Evolutionary conservation across 2,329 filamentous ascomycete species (phyloP), one percentile per base, ranked within the genome.

Genomic region (Paecilomyces sp.): DNA sequence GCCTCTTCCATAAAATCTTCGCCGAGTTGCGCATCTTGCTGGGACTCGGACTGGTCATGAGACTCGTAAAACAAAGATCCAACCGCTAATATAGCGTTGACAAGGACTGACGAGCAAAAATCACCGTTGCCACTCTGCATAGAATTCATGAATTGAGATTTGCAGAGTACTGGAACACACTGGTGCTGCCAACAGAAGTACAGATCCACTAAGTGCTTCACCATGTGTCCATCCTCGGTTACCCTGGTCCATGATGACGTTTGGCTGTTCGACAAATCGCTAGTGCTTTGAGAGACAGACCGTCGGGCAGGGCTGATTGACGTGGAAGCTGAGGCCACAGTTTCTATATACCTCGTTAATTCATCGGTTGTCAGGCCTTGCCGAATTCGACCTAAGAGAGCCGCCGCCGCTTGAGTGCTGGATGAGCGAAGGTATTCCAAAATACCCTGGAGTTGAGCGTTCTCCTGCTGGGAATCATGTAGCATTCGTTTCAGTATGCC

Each of bases 111-210:
- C 18, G 50, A 53, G 33, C 55, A 34, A 15, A 47, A 41, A 11
- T 28, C 30, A 24, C 9, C 36, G 30, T 56, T 34, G 3, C 34
- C 55, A 4, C 4, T 22, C 18, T 25, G 18, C 55, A 36, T 25
- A 24, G 11, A 15, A 11, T 56, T 22, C 6, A 47, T 11, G 28
- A 41, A 36, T 13, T 18, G 30, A 25, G 31, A 3, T 22, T 24
- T 36, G 18, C 30, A 56, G 30, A 56, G 34, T 31, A 56, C 36
- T 8, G 55, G 55, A 36, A 24, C 30, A 22, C 36, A 41, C 8
- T 36, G 55, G 22, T 56, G 33, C 22, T 56, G 55, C 55, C 55
- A 56, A 12, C 34, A 31, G 28, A 56, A 56, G 24, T 36, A 56
- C 13, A 56, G 18, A 25, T 47, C 33, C n/a, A 56, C 33, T 25